These are phyloP conservation scores for Claviceps sp. DNA, from an alignment of 2,329 filamentous ascomycete species.

Conservation along the genomic window DNA sequence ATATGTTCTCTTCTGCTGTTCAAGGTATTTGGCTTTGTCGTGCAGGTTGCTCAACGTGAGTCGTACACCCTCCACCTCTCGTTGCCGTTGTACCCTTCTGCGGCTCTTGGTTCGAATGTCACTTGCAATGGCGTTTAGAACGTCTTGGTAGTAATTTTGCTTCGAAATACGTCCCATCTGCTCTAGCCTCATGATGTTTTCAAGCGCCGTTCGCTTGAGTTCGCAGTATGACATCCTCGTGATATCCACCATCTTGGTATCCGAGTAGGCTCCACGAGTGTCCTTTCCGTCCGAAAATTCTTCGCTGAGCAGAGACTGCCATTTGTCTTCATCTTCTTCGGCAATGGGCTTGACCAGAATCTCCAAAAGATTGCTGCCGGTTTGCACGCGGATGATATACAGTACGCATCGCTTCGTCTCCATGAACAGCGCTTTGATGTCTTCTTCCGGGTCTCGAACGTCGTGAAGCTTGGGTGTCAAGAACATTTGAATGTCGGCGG, in stretches of 20 bases:
- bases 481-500: constrained; percentile 81
- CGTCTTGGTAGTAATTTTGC: constrained; percentile 88
- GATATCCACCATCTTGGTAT: constrained; percentile 77
- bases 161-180: constrained; percentile 76
- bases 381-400: constrained; percentile 95
- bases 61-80: constrained; percentile 75
- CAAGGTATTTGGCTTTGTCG: constrained; percentile 81
- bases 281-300: constrained; percentile 57
- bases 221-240: constrained; percentile 82
- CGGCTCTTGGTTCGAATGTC: constrained; percentile 97
- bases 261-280: constrained; percentile 77
- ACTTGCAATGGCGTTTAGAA: constrained; percentile 92
- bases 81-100: constrained; percentile 77
- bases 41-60: constrained; percentile 63
- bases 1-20: constrained; percentile 92
- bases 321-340: constrained; percentile 78
- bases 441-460: constrained; percentile 82
- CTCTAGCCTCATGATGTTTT: constrained; percentile 87
- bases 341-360: constrained; percentile 85
- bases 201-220: constrained; percentile 81
- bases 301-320: constrained; percentile 67
- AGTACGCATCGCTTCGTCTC: constrained; percentile 95
- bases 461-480: constrained; percentile 82
- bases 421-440: constrained; percentile 88
- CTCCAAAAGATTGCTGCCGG: constrained; percentile 81